These are phyloP conservation scores for Hymenoscyphus linearis DNA, from an alignment of 2,329 filamentous ascomycete genomes.

Conservation along the genomic window DNA sequence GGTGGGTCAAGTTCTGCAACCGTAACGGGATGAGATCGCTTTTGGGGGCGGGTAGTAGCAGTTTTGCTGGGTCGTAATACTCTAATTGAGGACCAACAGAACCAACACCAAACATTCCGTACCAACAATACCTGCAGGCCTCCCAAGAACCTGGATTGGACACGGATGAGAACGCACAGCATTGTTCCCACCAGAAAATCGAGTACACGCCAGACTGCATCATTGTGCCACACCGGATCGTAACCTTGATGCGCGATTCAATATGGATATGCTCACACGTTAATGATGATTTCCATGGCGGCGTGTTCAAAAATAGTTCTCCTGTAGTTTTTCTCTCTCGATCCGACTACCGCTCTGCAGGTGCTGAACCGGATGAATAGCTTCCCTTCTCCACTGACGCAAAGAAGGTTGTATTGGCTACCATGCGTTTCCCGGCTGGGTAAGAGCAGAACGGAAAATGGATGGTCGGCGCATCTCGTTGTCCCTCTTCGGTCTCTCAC, in stretches of 20 bases:
- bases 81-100: background rate
- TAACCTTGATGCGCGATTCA: background rate
- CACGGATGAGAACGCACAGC: background rate
- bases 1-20: conserved; percentile 3
- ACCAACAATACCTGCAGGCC: background rate
- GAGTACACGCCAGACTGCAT: background rate
- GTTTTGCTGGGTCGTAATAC: background rate
- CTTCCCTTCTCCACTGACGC: background rate
- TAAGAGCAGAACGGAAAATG: background rate
- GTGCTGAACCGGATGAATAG: background rate
- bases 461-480: background rate
- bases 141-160: conserved; percentile 4
- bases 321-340: background rate
- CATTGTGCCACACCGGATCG: conserved; percentile 1
- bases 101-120: background rate
- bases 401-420: background rate
- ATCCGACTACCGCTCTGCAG: background rate
- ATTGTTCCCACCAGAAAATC: background rate
- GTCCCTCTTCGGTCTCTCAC: background rate
- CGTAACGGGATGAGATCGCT: background rate
- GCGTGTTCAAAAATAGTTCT: background rate
- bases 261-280: background rate
- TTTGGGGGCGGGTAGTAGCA: background rate
- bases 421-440: background rate
- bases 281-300: background rate